A percentile compares a stretch with the other conserved stretches of the same genome.
Evolutionary conservation across 2,329 filamentous ascomycete genomes (phyloP).

Genomic region (Sporothrix pseudoabietina): DNA sequence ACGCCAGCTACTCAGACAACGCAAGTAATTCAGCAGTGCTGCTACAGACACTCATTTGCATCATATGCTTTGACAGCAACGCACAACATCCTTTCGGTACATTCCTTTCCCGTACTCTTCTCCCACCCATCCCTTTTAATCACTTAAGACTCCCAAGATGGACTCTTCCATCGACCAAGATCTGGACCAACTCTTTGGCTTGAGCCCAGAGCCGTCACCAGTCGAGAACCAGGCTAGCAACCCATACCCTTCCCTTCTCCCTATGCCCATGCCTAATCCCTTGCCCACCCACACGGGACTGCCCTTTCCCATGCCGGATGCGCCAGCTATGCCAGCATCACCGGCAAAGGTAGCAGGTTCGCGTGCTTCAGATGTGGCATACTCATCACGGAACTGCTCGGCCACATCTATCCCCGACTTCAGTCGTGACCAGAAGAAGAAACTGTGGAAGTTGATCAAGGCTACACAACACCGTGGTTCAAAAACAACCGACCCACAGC

Average conservation of each 20-base stretch:
- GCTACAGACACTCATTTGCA: conserved; percentile 19
- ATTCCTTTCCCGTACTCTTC: neutral
- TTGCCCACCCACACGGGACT: neutral
- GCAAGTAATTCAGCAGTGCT: conserved; percentile 33
- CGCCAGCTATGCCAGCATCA: neutral
- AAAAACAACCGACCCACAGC: neutral
- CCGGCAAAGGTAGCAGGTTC: neutral
- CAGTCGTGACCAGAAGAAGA: neutral
- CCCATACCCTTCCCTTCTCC: no score
- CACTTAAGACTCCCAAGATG: neutral
- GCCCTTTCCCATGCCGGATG: neutral
- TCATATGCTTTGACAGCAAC: neutral
- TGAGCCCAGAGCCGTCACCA: neutral
- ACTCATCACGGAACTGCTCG: neutral
- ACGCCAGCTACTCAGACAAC: neutral
- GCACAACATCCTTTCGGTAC: neutral
- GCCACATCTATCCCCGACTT: conserved; percentile 9
- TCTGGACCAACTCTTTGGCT: neutral
- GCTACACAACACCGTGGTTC: neutral
- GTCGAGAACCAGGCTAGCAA: neutral
- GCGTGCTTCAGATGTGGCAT: neutral
- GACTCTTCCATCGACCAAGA: neutral
- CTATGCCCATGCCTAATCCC: neutral
- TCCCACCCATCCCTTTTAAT: neutral
- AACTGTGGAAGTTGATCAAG: conserved; percentile 23